Evolutionary conservation across 1,284 basidiomycete genomes (phyloP).

Genomic region (Rhizoctonia solani): DNA sequence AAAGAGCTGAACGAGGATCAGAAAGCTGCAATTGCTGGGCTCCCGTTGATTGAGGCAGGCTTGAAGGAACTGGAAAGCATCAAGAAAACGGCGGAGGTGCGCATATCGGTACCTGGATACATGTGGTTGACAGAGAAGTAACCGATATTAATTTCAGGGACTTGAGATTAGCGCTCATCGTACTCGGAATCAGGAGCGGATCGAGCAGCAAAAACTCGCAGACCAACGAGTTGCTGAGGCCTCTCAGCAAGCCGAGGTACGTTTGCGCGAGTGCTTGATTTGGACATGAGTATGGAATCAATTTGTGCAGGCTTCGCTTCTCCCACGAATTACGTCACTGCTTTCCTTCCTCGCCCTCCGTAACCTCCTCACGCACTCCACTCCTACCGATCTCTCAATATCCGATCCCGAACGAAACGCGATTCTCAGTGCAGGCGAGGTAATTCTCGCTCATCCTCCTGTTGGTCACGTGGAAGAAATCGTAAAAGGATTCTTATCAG

Average conservation of each 20-base stretch:
- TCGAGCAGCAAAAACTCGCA: constrained; percentile 51
- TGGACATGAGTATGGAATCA: constrained; percentile 24
- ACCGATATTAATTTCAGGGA: constrained; percentile 45
- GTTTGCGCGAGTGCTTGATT: constrained; percentile 39
- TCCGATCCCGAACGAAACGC: constrained; percentile 58
- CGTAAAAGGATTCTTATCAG: constrained; percentile 59
- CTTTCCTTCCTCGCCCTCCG: constrained; percentile 69
- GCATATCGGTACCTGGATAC: constrained; percentile 1
- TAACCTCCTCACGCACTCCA: constrained; percentile 53
- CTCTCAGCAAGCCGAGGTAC: constrained; percentile 63
- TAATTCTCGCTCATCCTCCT: constrained; percentile 53
- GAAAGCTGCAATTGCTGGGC: constrained; percentile 65
- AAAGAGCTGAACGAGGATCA: constrained; percentile 82
- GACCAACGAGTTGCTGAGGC: constrained; percentile 59
- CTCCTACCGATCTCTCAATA: constrained; percentile 46
- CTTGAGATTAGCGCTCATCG: not conserved
- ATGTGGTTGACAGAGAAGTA: constrained; percentile 40
- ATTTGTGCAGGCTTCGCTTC: constrained; percentile 47
- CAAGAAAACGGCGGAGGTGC: constrained; percentile 77
- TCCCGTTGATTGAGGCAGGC: constrained; percentile 73
- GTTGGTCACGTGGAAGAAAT: constrained; percentile 51
- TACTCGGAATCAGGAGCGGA: constrained; percentile 52
- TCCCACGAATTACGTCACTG: constrained; percentile 55
- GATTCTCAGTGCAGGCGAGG: constrained; percentile 56
- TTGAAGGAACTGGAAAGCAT: constrained; percentile 81